Percentiles rank a stretch among this genome's conserved stretches.
Conservation (phyloP, 2,329 filamentous ascomycete species). For the Ophiostoma tasmaniense region DNA sequence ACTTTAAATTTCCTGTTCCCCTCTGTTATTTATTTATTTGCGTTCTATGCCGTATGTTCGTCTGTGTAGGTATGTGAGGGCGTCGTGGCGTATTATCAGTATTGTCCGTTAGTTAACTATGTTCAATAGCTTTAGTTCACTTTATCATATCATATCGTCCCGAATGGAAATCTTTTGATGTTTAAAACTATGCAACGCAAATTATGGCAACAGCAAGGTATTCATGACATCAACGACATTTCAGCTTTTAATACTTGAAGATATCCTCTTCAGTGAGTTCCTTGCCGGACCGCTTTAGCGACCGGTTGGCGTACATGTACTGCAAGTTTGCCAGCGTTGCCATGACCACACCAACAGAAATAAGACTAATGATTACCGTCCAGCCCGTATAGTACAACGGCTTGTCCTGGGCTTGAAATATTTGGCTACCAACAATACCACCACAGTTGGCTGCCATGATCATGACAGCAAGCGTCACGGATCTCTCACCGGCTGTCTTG, state of each 20-base stretch:
- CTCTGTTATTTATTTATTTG: background rate
- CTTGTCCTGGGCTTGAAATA: conserved; percentile 11
- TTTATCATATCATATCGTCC: too few relatives aligned
- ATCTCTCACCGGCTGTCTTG: conserved; percentile 10
- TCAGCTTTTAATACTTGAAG: background rate
- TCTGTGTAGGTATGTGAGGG: too few relatives aligned
- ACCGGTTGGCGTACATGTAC: background rate
- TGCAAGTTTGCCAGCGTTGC: background rate
- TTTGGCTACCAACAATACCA: conserved; percentile 13
- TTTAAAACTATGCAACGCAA: background rate
- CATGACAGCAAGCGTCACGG: conserved; percentile 14
- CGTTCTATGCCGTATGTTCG: too few relatives aligned
- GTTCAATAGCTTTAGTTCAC: too few relatives aligned
- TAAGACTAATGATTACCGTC: background rate
- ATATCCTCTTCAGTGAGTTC: background rate
- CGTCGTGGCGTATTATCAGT: too few relatives aligned
- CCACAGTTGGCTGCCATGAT: conserved; percentile 15
- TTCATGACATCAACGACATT: background rate
- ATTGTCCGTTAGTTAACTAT: too few relatives aligned
- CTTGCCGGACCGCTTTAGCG: background rate
- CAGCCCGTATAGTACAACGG: conserved; percentile 12
- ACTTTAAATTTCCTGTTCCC: background rate
- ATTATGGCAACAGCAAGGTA: background rate
- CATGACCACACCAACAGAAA: background rate
- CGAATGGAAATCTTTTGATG: background rate